phyloP scores from a whole-genome alignment of 2,329 filamentous ascomycete genomes.

The Xylariaceae sp. region DNA sequence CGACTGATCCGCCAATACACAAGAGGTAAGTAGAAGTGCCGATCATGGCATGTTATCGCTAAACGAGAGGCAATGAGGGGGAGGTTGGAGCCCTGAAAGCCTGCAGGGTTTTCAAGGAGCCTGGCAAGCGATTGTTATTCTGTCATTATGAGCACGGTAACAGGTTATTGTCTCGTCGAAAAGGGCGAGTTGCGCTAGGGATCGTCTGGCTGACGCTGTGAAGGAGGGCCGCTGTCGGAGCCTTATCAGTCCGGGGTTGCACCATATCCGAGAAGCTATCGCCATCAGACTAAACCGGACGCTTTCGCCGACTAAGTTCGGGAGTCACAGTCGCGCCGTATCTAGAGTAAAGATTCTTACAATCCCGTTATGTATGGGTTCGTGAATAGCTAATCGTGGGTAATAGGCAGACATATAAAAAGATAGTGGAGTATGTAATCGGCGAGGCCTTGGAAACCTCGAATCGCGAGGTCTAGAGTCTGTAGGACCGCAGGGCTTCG shows the following conservation, averaged over 20 bases:
- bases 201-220: conserved; percentile 5
- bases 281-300: conserved; percentile 1
- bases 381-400: not conserved
- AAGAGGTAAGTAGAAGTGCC: conserved; percentile 10
- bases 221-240: conserved; percentile 28
- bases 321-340: not conserved
- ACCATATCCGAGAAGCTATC: conserved; percentile 16
- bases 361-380: not conserved
- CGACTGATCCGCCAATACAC: conserved; percentile 10
- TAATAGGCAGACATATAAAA: not conserved
- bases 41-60: conserved; percentile 16
- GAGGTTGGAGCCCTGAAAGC: conserved; percentile 2
- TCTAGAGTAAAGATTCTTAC: not conserved
- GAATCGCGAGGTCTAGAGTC: conserved; percentile 21
- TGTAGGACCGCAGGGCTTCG: conserved; percentile 14
- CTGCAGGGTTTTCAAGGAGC: not conserved
- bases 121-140: not conserved
- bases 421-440: conserved; percentile 12
- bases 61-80: conserved; percentile 3
- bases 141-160: not conserved
- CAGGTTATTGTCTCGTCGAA: conserved; percentile 17
- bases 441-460: conserved; percentile 5
- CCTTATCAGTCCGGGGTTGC: conserved; percentile 21
- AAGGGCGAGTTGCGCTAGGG: conserved; percentile 10
- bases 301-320: not conserved